Base-by-base conservation (phyloP, 192 early-diverging fungal genomes). In the Oehlia diaphana region DNA sequence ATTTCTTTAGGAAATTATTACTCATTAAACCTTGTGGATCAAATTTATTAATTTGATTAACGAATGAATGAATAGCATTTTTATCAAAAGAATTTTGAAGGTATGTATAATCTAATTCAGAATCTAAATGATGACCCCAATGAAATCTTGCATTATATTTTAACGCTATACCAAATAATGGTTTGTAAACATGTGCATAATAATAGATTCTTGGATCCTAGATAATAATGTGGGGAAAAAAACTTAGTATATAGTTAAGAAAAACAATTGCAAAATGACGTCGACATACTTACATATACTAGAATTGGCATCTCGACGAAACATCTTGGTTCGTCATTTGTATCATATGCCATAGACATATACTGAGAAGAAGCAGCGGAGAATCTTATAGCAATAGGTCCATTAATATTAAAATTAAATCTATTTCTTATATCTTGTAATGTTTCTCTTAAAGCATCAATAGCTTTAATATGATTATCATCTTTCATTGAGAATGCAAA, bases 11-110 rank as follows among this genome's bases (percentile, higher is more conserved):
- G 21, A 72, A 72, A 50, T 44, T 0, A 72, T 72, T 72, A 16
- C 23, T 53, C 71, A 72, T 72, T 72, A 72, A 49, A 28, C 71
- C 71, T 39, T 72, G 28, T 33, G 47, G 47, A 72, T 72, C 71
- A 72, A 72, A 72, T 50, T 50, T 72, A 6, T 3, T 31, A 28
- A 72, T 6, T 19, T 72, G 71, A 16, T 47, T 28, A 28, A 72
- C 10, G 13, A 72, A 72, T 53, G n/a, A 50, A 53, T 50, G 4
- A 50, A 72, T 28, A 21, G 21, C 23, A 49, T 72, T 4, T 19
- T 49, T 49, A 28, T 23, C n/a, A 33, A 49, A 72, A 14, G 71
- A 31, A 72, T 19, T 10, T 13, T 28, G 13, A n/a, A 72, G 44
- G 53, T 72, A 72, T 12, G 53, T 50, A 50, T 50, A 26, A 50